Percentiles rank a stretch among this genome's conserved stretches.
Conservation (phyloP, 148 eudicot genomes). For the Pouteria glomerata region DNA sequence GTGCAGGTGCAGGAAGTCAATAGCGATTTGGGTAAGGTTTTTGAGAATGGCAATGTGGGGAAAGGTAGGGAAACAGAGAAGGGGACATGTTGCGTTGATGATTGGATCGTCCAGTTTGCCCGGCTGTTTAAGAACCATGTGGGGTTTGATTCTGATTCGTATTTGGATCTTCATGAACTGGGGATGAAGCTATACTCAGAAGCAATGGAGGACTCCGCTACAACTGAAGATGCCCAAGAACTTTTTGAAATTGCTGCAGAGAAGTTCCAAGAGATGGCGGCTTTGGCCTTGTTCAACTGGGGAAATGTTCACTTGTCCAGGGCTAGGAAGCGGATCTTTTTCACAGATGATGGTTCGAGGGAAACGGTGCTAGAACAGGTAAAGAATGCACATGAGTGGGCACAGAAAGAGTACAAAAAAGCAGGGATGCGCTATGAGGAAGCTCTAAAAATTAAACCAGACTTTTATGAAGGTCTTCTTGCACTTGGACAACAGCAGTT, state of each 20-base stretch:
- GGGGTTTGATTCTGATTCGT: conserved; percentile 89
- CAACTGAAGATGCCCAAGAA: conserved; percentile 78
- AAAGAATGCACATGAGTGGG: conserved; percentile 72
- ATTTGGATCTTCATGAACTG: conserved; percentile 78
- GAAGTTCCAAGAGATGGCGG: conserved; percentile 93
- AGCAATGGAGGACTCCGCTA: conserved; percentile 81
- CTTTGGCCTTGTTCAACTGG: conserved; percentile 90
- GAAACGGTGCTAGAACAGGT: conserved; percentile 44
- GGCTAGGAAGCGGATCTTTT: conserved; percentile 61
- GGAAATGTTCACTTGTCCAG: conserved; percentile 95
- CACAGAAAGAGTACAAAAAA: conserved; percentile 56
- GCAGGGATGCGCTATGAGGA: conserved; percentile 71
- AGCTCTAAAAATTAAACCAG: conserved; percentile 69
- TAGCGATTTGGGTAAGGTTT: conserved; percentile 13
- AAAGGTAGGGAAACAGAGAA: conserved; percentile 22
- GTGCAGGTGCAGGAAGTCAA: conserved; percentile 16
- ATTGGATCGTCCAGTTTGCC: conserved; percentile 89
- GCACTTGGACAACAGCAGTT: conserved; percentile 91
- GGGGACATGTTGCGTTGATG: conserved; percentile 46
- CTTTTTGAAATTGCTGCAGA: conserved; percentile 77
- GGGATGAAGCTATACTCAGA: conserved; percentile 89
- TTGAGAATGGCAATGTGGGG: conserved; percentile 29
- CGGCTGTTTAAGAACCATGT: conserved; percentile 83
- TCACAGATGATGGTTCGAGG: conserved; percentile 47
- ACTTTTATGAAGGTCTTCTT: conserved; percentile 81